Base-by-base conservation (phyloP, 2,329 filamentous ascomycete species). In the Eutypa lata region DNA sequence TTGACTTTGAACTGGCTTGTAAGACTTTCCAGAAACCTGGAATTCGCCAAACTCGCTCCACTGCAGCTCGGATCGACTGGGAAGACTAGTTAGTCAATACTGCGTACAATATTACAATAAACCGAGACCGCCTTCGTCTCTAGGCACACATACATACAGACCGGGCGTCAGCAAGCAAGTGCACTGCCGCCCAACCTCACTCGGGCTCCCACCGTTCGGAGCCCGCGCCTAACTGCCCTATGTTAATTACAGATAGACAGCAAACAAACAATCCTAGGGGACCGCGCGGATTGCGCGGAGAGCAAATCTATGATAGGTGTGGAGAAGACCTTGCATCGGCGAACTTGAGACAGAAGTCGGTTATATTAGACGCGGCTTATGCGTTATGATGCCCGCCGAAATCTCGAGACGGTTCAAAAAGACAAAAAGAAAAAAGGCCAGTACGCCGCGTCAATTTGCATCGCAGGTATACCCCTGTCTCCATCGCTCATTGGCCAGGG, bases 391-490 rank as follows among this genome's bases (percentile, higher is more conserved):
- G 48, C 49, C 48, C 37, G 28, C 21, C 49, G 26, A 54, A 58
- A 56, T 59, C 61, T 61, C 53, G 52, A 58, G 54, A 53, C 55
- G 22, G 61, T 54, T 54, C 59, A 60, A n/a, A n/a, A n/a, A n/a
- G n/a, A n/a, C n/a, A n/a, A n/a, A n/a, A n/a, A 64, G 60, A 63
- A 61, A 58, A 64, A 61, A 63, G 16, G 6, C 7, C 13, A 38
- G 35, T 38, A 38, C 61, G 62, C 64, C 67, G 67, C 65, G 63
- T 63, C 65, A 70, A 66, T 67, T 65, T 65, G 62, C 63, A 70
- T 67, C 61, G 63, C 59, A 61, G 59, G 55, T 60, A 53, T 52
- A 65, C 51, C 64, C 65, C 59, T 67, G 63, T 65, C 53, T 49
- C 21, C 43, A 48, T 24, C 48, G 52, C 57, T 61, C 52, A 72